Conservation (phyloP, 768 basidiomycete genomes). For the Naganishia onofrii region DNA sequence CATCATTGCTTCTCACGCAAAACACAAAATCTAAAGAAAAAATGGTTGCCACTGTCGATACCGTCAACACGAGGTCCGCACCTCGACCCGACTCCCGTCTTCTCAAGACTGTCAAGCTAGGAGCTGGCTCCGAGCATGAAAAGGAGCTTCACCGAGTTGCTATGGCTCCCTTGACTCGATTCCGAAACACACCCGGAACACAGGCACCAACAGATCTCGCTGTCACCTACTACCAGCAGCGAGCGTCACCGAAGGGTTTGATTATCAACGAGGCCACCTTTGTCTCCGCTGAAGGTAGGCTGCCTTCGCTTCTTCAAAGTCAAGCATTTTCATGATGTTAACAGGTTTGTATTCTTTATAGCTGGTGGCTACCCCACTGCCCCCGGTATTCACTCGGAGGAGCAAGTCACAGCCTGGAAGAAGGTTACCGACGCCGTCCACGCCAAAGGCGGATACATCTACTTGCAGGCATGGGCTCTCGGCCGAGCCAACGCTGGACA, state of each 20-base stretch:
- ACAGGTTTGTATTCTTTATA: not conserved
- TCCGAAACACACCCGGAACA: conserved; percentile 35
- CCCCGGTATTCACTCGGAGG: conserved; percentile 66
- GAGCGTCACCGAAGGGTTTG: conserved; percentile 49
- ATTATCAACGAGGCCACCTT: conserved; percentile 56
- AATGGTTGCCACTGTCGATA: conserved; percentile 22
- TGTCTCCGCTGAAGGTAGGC: conserved; percentile 54
- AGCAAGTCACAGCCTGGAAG: conserved; percentile 63
- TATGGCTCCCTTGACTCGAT: conserved; percentile 47
- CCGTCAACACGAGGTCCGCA: conserved; percentile 20
- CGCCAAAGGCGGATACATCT: conserved; percentile 59
- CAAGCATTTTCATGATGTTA: no score
- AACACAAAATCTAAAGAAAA: not conserved
- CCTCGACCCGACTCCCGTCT: conserved; percentile 23
- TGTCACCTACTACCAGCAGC: conserved; percentile 46
- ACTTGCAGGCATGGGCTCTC: conserved; percentile 62
- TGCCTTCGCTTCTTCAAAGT: not conserved
- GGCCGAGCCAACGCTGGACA: conserved; percentile 48
- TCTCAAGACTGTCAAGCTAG: conserved; percentile 19
- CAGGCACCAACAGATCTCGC: conserved; percentile 36
- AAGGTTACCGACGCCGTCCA: conserved; percentile 63
- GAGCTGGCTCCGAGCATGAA: conserved; percentile 10
- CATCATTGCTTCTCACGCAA: not conserved
- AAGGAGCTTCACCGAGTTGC: conserved; percentile 41
- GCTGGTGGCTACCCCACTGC: conserved; percentile 58